Base-by-base conservation (phyloP, 2,329 filamentous ascomycete species). In the Fusarium nisikadoi region DNA sequence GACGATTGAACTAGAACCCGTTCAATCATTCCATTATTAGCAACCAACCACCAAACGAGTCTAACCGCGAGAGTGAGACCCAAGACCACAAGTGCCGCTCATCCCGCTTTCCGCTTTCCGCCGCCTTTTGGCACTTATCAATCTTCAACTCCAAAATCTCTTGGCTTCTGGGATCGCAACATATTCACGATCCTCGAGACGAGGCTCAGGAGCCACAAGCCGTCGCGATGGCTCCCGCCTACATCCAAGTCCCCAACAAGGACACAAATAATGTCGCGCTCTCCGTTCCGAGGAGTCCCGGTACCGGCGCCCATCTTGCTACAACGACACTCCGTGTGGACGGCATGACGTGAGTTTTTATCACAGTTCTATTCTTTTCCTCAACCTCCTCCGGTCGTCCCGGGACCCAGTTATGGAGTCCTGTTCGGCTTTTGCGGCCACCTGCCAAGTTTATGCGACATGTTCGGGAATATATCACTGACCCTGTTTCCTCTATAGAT, bases 301-400 rank as follows among this genome's bases (percentile, higher is more conserved):
- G 71, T 59, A 64, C 68, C n/a, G 71, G 71, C 39, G 84, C 87
- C 67, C 90, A 92, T 80, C 92, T 97, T 90, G 94, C 94, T 42
- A 97, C 93, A 17, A 98, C 96, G 36, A 98, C 95, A 25, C 84
- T 99, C 68, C 93, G 92, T 78, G 92, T 99, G 43, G 94, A 93
- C 74, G 96, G 96, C 75, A 99, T 92, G 90, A 92, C 91, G 88
- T 90, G 84, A 86, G 87, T 87, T 69, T 23, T 23, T 42, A 47
- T 38, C 38, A 49, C 23, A 59, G 19, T 65, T 65, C 54, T 60
- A 58, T 59, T 35, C 19, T 49, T 35, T 53, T 27, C 52, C 45
- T 62, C 39, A 33, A 60, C 39, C 33, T 31, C 45, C 42, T 46
- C 74, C 74, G 74, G 64, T 5, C 43, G 57, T 68, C 33, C 72